These are phyloP conservation scores for Penicillium bialowiezense DNA, from an alignment of 495 filamentous ascomycete species.

Conservation along the genomic window DNA sequence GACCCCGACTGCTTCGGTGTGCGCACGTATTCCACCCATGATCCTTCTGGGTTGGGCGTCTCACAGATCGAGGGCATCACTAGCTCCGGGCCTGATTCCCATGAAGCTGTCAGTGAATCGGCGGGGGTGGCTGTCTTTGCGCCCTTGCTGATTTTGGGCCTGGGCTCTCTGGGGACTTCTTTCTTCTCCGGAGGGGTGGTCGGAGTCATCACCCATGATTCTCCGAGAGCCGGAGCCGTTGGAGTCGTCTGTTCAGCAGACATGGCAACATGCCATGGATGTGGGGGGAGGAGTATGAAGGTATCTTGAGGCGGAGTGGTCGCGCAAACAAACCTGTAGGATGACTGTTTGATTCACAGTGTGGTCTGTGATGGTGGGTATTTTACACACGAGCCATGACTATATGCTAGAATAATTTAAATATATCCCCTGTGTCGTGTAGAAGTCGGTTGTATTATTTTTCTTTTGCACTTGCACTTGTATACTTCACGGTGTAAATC, in stretches of 20 bases:
- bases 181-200: constrained; percentile 14
- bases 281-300: too few relatives aligned
- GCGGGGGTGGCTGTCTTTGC: background rate
- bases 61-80: constrained; percentile 48
- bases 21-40: constrained; percentile 33
- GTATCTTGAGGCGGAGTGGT: too few relatives aligned
- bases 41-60: constrained; percentile 32
- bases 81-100: constrained; percentile 40
- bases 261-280: constrained; percentile 25
- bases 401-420: too few relatives aligned
- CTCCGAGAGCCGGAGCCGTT: constrained; percentile 30
- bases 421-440: too few relatives aligned
- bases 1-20: constrained; percentile 11
- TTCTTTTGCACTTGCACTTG: too few relatives aligned
- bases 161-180: constrained; percentile 5
- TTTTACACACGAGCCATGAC: too few relatives aligned
- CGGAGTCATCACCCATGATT: constrained; percentile 41
- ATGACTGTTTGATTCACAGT: too few relatives aligned
- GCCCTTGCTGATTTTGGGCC: constrained; percentile 4
- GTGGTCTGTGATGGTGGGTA: too few relatives aligned
- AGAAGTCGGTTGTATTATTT: too few relatives aligned
- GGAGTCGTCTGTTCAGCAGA: constrained; percentile 20
- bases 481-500: too few relatives aligned
- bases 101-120: constrained; percentile 19
- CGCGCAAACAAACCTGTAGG: too few relatives aligned